These are phyloP conservation scores for Picea abies DNA, from an alignment of 83 land plant genomes.

Conservation along the genomic window DNA sequence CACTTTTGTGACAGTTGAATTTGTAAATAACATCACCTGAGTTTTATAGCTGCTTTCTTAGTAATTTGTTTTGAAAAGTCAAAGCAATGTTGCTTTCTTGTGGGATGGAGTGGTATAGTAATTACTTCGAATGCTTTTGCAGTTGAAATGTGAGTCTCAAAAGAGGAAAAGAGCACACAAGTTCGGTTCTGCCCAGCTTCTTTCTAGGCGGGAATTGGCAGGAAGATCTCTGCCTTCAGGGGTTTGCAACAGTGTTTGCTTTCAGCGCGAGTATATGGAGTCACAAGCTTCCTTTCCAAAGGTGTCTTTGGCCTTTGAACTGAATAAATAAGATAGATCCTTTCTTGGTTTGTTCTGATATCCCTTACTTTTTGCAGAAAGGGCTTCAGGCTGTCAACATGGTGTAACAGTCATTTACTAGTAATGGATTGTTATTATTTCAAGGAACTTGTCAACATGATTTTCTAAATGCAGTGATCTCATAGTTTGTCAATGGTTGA, in stretches of 20 bases:
- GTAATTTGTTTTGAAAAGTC: background rate
- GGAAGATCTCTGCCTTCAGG: conserved; percentile 32
- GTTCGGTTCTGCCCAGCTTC: conserved; percentile 31
- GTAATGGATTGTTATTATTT: background rate
- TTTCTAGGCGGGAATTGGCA: conserved; percentile 56
- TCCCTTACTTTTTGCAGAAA: background rate
- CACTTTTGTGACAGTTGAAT: background rate
- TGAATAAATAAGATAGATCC: background rate
- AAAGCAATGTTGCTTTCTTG: background rate
- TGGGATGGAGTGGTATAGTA: background rate
- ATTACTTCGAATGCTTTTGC: background rate
- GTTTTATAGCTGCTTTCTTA: background rate
- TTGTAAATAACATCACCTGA: background rate
- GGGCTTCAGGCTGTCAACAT: background rate
- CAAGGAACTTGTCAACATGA: background rate
- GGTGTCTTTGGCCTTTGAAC: conserved; percentile 28
- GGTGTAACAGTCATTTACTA: background rate
- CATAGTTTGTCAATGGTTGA: background rate
- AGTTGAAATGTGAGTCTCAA: background rate
- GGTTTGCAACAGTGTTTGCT: conserved; percentile 22
- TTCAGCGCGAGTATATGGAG: conserved; percentile 52
- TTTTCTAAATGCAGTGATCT: background rate
- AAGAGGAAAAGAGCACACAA: background rate
- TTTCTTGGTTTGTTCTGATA: background rate
- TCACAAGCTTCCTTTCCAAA: conserved; percentile 54